A percentile compares a stretch with the other conserved stretches of the same genome.
These are phyloP conservation scores for Lactifluus piperatus DNA, from an alignment of 768 basidiomycete species.

Conservation along the genomic window DNA sequence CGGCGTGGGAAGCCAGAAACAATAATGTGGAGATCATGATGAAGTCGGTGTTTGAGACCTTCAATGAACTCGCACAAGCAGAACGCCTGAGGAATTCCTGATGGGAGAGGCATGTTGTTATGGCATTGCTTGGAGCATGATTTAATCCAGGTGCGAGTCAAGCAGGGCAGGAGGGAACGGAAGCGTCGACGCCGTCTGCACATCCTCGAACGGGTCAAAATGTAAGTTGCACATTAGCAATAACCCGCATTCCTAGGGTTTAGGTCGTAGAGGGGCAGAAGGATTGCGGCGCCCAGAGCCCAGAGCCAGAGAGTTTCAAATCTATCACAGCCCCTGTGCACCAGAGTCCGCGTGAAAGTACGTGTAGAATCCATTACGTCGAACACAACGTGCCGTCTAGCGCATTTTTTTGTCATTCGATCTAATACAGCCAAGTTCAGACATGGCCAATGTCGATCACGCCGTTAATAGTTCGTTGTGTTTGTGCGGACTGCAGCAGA, in stretches of 20 bases:
- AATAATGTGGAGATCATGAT: background rate
- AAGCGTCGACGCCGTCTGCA: background rate
- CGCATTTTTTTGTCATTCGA: constrained; percentile 1
- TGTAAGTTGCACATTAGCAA: background rate
- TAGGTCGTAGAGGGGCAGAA: background rate
- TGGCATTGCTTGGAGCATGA: background rate
- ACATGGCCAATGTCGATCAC: background rate
- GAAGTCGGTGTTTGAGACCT: background rate
- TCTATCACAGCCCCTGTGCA: background rate
- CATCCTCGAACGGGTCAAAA: background rate
- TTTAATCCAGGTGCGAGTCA: background rate
- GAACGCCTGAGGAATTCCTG: background rate
- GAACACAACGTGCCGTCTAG: background rate
- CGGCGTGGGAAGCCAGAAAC: background rate
- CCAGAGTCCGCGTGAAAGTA: background rate
- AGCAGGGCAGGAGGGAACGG: background rate
- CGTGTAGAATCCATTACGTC: background rate
- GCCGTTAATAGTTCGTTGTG: background rate
- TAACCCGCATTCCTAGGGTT: background rate
- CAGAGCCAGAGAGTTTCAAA: background rate
- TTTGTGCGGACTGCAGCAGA: background rate
- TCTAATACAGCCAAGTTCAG: background rate
- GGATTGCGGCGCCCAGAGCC: background rate
- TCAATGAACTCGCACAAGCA: background rate
- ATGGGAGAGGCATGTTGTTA: background rate